Evolutionary conservation across 2,329 filamentous ascomycete species (phyloP), one percentile per base, ranked within the genome.

Genomic region (Leptographium radiaticola): DNA sequence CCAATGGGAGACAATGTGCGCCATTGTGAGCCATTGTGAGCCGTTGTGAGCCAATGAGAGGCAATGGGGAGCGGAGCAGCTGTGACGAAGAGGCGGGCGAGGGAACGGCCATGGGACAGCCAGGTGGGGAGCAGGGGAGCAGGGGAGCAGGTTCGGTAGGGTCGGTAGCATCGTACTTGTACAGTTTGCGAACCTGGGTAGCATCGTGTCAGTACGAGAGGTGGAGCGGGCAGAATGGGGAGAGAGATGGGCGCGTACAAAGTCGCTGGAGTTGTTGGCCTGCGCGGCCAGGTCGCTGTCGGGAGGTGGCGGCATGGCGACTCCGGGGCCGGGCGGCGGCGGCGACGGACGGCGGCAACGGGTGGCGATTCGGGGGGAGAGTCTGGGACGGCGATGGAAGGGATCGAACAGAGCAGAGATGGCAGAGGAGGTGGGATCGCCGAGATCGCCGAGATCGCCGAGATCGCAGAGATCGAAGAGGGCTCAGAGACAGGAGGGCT

Each of bases 101-200:
- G n/a, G 16, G n/a, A 18, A 36, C 12, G 20, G 16, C 13, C n/a
- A 3, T 18, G 6, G 10, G 39, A 36, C 31, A 18, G 39, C 11
- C 33, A 46, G n/a, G n/a, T 2, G 58, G 51, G 44, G 42, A 53
- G 59, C 45, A 52, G 49, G 49, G 55, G 46, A 49, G 43, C 10
- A 49, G 57, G 52, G 44, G 49, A 44, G 25, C 44, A n/a, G n/a
- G n/a, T n/a, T n/a, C n/a, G n/a, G n/a, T n/a, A 53, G 38, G 38
- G 33, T 9, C 43, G 25, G 34, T 51, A 34, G 48, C 13, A 55
- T 71, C 58, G 45, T 83, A 97, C 91, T 95, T 95, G 79, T 96
- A 97, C 60, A 97, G 76, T 73, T 97, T 97, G 75, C 91, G 89
- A 72, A 97, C 90, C 90, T 96, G 62, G 43, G 40, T 31, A 49